These are phyloP conservation scores for Globisporangium recalcitrans DNA, from an alignment of 352 stramenopile species.

Conservation along the genomic window DNA sequence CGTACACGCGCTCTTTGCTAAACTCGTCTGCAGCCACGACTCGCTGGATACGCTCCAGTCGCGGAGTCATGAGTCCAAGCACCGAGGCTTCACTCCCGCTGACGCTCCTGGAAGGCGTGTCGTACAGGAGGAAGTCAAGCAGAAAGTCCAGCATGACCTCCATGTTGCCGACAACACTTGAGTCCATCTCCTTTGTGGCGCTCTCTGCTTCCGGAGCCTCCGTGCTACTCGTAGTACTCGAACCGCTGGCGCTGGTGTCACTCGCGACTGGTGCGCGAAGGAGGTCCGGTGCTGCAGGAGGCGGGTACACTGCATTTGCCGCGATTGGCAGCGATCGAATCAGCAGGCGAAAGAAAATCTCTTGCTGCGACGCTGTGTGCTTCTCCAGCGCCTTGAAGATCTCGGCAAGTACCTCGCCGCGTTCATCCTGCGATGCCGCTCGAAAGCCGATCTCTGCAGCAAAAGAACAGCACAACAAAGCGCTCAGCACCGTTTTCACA, in stretches of 20 bases:
- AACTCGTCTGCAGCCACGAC: conserved; percentile 33
- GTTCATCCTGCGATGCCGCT: conserved; percentile 35
- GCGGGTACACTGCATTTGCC: conserved; percentile 19
- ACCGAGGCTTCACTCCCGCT: conserved; percentile 10
- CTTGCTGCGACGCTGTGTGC: conserved; percentile 39
- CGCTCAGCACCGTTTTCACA: not conserved
- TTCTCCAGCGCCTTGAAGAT: conserved; percentile 28
- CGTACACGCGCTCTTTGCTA: conserved; percentile 46
- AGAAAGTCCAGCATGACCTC: conserved; percentile 65
- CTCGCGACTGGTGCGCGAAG: not conserved
- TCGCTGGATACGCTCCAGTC: conserved; percentile 48
- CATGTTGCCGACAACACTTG: conserved; percentile 21
- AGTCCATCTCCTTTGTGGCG: conserved; percentile 6
- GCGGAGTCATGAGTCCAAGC: conserved; percentile 41
- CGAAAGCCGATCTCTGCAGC: conserved; percentile 60
- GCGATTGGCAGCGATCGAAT: conserved; percentile 41
- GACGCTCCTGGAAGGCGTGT: conserved; percentile 17
- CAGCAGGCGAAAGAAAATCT: conserved; percentile 61
- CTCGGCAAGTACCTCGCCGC: conserved; percentile 29
- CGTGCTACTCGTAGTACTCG: not conserved
- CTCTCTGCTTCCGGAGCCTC: not conserved
- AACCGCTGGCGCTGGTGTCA: not conserved
- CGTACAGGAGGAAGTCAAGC: conserved; percentile 62
- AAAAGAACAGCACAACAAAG: not conserved
- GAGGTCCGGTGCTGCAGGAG: conserved; percentile 5